Base-by-base conservation (phyloP, 352 stramenopile genomes). In the Phytophthora fragariae region DNA sequence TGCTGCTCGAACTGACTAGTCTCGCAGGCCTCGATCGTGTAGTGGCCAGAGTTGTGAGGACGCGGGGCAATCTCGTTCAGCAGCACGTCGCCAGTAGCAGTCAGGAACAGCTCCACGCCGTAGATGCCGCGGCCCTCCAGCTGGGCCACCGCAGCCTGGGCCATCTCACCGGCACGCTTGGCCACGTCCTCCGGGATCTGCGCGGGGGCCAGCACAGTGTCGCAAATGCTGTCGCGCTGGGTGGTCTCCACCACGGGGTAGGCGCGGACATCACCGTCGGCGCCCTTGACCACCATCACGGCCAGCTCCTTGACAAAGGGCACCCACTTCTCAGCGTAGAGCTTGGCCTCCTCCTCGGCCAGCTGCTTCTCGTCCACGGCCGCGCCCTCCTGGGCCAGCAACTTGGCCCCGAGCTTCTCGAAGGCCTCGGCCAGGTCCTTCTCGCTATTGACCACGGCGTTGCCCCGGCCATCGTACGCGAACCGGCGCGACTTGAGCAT, bases 31-130 rank as follows among this genome's bases (percentile, higher is more conserved):
- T 99, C 97, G 79, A 99, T 98, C 47, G 97, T 99, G 83, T 99
- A 99, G 83, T 99, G 98, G n/a, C 97, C 97, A n/a, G 97, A 99
- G 84, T 99, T 99, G 85, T 99, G 98, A 31, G 98, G 98, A 3
- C 98, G 87, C 10, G 95, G 96, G 6, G 98, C 98, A 44, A 99
- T 97, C 79, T 99, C 98, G 72, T 99, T 99, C 27, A 99, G 82
- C 21, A 99, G 76, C 15, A 99, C 92, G 24, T 89, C 73, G 54
- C 78, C 77, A 19, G 91, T 91, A 1, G 84, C 80, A 33, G 97
- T 96, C 35, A 98, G 75, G 80, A 99, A 99, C 24, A 99, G 81
- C 85, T 99, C 98, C 5, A 99, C 97, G 57, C 97, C 97, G 85
- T 99, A 99, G 60, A 98, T 94, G 29, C 95, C 95, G 55, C 91